Percentiles rank a stretch among this genome's conserved stretches.
phyloP scores from a whole-genome alignment of 306 rosid species.

The Lotus japonicus region DNA sequence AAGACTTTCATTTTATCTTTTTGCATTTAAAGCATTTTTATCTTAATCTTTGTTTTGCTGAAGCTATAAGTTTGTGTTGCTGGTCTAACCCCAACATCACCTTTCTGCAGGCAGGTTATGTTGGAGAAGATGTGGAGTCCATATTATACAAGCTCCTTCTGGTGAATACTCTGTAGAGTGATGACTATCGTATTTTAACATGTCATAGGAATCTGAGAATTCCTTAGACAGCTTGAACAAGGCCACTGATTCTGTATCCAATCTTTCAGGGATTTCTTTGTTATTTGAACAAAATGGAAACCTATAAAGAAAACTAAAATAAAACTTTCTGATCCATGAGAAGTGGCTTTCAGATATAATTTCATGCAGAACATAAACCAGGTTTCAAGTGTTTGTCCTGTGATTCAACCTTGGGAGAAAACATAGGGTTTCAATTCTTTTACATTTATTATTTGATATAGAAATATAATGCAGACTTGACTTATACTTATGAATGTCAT shows the following conservation, averaged over 20 bases:
- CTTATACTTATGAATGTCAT: neutral
- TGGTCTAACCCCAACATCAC: constrained; percentile 5
- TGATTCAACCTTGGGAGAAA: neutral
- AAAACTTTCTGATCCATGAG: neutral
- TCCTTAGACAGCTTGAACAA: neutral
- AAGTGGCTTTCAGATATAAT: neutral
- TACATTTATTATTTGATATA: constrained; percentile 1
- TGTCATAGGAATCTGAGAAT: neutral
- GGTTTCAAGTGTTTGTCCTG: neutral
- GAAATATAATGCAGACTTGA: neutral
- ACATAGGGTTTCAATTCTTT: constrained; percentile 6
- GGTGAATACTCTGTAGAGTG: constrained; percentile 40
- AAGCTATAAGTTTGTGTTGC: neutral
- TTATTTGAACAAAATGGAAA: constrained; percentile 1
- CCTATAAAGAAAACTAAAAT: neutral
- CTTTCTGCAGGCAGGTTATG: constrained; percentile 89
- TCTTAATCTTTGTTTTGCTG: constrained; percentile 3
- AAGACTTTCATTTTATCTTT: neutral
- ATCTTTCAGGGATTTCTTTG: neutral
- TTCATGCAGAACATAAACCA: neutral
- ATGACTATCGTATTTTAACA: neutral
- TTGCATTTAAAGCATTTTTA: neutral
- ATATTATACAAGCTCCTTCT: constrained; percentile 82
- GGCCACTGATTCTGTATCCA: neutral
- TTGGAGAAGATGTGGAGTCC: constrained; percentile 99